Evolutionary conservation across 257 asterid genomes (phyloP).

Genomic region (Penstemon barbatus): DNA sequence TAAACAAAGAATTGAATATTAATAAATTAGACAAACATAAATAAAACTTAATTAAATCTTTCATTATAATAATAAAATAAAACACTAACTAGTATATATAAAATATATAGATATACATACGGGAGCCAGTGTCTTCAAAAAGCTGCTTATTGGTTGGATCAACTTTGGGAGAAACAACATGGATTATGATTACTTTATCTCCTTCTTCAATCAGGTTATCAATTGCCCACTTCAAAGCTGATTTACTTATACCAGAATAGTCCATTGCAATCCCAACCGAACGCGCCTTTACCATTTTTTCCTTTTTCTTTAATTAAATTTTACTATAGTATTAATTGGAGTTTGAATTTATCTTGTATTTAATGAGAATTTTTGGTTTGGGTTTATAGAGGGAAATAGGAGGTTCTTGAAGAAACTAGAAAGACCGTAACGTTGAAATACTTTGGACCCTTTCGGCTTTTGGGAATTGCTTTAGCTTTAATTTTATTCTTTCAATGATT

Average conservation of each 20-base stretch:
- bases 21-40: background rate
- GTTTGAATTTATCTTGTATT: too few relatives aligned
- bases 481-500: too few relatives aligned
- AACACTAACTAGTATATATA: background rate
- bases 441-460: too few relatives aligned
- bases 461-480: too few relatives aligned
- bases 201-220: conserved; percentile 58
- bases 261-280: conserved; percentile 71
- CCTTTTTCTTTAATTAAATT: background rate
- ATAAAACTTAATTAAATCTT: background rate
- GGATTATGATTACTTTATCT: conserved; percentile 59
- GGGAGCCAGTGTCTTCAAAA: conserved; percentile 77
- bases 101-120: conserved; percentile 27
- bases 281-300: conserved; percentile 47
- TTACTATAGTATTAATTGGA: too few relatives aligned
- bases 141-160: conserved; percentile 72
- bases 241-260: conserved; percentile 68
- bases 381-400: background rate
- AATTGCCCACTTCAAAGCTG: conserved; percentile 65
- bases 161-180: conserved; percentile 66
- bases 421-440: background rate
- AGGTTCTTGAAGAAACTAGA: conserved; percentile 57
- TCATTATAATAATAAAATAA: background rate
- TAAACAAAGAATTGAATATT: background rate
- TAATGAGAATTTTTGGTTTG: background rate